Evolutionary conservation across 805 yeast species (phyloP).

Genomic region (Candida bentonensis): DNA sequence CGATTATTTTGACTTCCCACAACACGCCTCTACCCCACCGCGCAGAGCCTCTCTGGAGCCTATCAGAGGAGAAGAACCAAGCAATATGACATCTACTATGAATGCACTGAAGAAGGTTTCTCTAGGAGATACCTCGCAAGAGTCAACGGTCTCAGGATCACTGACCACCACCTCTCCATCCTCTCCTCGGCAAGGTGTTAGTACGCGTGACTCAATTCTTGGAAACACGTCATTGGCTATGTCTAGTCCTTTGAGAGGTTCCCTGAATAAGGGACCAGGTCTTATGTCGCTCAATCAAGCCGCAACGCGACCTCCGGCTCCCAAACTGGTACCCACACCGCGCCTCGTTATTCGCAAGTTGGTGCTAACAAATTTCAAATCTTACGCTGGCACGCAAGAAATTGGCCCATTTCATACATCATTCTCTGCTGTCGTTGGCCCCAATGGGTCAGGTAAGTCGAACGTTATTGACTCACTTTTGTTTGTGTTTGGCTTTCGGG

Average conservation of each 20-base stretch:
- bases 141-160: neutral
- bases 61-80: too few relatives aligned
- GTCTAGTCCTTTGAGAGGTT: neutral
- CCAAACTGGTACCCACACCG: slow-evolving; percentile 8
- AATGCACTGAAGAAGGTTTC: neutral
- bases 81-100: neutral
- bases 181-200: too few relatives aligned
- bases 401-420: slow-evolving; percentile 92
- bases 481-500: slow-evolving; percentile 94
- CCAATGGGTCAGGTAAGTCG: slow-evolving; percentile 80
- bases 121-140: neutral
- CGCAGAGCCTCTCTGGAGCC: too few relatives aligned
- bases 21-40: too few relatives aligned
- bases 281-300: neutral
- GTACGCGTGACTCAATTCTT: too few relatives aligned
- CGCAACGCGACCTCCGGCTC: neutral
- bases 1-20: too few relatives aligned
- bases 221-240: neutral
- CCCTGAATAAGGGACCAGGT: neutral
- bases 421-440: slow-evolving; percentile 96
- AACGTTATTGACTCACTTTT: slow-evolving; percentile 93
- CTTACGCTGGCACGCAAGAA: slow-evolving; percentile 85
- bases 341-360: slow-evolving; percentile 65
- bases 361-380: slow-evolving; percentile 75
- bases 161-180: neutral